Percentiles rank a stretch among this genome's conserved stretches.
Conservation (phyloP, 306 rosid genomes). For the Clitoria ternatea region DNA sequence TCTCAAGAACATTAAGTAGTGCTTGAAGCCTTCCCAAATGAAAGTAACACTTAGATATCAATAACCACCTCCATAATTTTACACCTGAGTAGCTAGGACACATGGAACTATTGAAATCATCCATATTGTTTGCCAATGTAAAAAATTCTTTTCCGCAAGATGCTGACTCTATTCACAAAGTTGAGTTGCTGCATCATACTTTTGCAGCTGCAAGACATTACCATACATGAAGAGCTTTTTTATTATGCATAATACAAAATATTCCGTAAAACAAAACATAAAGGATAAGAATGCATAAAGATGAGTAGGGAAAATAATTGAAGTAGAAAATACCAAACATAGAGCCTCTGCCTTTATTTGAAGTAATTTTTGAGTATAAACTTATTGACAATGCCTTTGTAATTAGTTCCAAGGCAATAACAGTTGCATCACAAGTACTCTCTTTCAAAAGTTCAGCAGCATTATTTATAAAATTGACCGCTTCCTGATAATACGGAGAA, state of each 20-base stretch:
- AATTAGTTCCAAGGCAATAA: conserved; percentile 54
- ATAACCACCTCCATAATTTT: conserved; percentile 72
- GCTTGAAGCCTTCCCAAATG: conserved; percentile 77
- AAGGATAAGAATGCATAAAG: not conserved
- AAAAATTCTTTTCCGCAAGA: conserved; percentile 68
- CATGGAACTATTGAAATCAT: conserved; percentile 28
- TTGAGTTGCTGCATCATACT: conserved; percentile 64
- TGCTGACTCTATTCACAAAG: conserved; percentile 62
- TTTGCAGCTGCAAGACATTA: conserved; percentile 52
- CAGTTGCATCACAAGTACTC: conserved; percentile 56
- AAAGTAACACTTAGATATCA: conserved; percentile 76
- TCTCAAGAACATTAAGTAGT: conserved; percentile 60
- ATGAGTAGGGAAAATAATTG: conserved; percentile 7
- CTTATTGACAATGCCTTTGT: conserved; percentile 63
- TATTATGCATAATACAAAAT: conserved; percentile 18
- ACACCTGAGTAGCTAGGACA: conserved; percentile 28
- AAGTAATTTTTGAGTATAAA: conserved; percentile 62
- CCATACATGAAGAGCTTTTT: conserved; percentile 23
- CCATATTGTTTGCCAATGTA: conserved; percentile 14
- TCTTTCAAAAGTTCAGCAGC: conserved; percentile 58
- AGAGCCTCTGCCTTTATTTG: conserved; percentile 84
- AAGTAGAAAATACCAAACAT: conserved; percentile 43
- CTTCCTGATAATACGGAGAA: conserved; percentile 48
- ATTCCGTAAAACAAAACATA: not conserved
- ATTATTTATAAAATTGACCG: conserved; percentile 38